phyloP scores from a whole-genome alignment of 352 stramenopile genomes.

The Phytopythium kandeliae region DNA sequence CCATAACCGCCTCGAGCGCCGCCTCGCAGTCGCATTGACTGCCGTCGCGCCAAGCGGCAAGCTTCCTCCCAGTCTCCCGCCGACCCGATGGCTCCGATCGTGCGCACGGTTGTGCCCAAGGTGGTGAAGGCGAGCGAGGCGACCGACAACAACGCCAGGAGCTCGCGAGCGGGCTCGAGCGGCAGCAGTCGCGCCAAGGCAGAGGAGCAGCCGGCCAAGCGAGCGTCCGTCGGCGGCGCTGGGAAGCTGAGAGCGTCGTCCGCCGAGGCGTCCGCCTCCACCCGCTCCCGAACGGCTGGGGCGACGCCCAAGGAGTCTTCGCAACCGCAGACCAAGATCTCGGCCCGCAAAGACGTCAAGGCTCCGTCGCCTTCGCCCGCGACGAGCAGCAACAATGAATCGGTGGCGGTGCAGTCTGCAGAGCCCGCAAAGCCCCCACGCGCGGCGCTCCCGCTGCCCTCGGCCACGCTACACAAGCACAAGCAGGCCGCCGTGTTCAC shows the following conservation, averaged over 20 bases:
- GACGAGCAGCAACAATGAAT: not conserved
- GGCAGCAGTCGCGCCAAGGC: constrained; percentile 3
- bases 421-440: constrained; percentile 11
- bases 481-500: constrained; percentile 71
- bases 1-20: too few species aligned
- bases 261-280: not conserved
- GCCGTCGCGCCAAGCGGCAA: too few species aligned
- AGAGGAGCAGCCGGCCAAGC: not conserved
- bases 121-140: not conserved
- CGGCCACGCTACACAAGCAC: constrained; percentile 54
- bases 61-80: too few species aligned
- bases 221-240: not conserved
- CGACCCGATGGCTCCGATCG: constrained; percentile 3
- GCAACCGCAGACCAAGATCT: not conserved
- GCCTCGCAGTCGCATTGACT: too few species aligned
- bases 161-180: not conserved
- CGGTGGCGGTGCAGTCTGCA: constrained; percentile 1
- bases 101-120: constrained; percentile 5
- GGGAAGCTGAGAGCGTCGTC: not conserved
- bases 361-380: not conserved
- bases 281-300: not conserved
- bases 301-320: not conserved
- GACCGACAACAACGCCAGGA: constrained; percentile 5
- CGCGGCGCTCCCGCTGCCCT: constrained; percentile 36
- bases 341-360: constrained; percentile 16